A percentile compares a stretch with the other conserved stretches of the same genome.
Conservation (phyloP, 345 rosid species). For the Salix arbutifolia region DNA sequence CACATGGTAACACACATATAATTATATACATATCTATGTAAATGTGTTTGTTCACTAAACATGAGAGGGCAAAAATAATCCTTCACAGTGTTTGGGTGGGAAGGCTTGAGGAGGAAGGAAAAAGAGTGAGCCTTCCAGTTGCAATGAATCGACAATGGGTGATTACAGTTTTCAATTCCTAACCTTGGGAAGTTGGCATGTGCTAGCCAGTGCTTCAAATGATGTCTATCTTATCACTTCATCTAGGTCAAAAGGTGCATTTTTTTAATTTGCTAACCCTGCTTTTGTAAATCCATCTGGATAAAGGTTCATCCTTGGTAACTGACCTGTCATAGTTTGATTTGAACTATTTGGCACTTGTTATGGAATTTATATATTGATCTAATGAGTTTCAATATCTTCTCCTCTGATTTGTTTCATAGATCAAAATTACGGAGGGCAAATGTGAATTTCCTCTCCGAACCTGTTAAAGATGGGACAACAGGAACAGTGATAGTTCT, state of each 20-base stretch:
- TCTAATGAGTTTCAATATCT: conserved; percentile 12
- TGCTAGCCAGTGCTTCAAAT: background rate
- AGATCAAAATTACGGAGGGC: conserved; percentile 77
- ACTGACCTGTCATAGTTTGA: background rate
- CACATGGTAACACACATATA: background rate
- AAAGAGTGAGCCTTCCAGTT: background rate
- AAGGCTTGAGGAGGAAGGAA: background rate
- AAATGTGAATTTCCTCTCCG: conserved; percentile 79
- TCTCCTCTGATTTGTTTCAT: conserved; percentile 8
- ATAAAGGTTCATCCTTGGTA: background rate
- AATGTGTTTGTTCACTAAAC: background rate
- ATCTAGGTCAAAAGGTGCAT: background rate
- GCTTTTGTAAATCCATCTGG: background rate
- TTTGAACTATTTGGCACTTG: background rate
- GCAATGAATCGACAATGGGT: background rate
- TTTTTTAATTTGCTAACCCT: background rate
- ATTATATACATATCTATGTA: background rate
- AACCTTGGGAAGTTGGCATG: background rate
- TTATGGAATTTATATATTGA: background rate
- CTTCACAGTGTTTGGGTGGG: background rate
- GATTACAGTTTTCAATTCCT: background rate
- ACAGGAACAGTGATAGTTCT: conserved; percentile 97
- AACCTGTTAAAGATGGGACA: conserved; percentile 80
- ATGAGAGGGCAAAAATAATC: background rate
- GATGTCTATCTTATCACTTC: background rate